These are phyloP conservation scores for Detonula confervacea DNA, from an alignment of 352 stramenopile genomes.

Conservation along the genomic window DNA sequence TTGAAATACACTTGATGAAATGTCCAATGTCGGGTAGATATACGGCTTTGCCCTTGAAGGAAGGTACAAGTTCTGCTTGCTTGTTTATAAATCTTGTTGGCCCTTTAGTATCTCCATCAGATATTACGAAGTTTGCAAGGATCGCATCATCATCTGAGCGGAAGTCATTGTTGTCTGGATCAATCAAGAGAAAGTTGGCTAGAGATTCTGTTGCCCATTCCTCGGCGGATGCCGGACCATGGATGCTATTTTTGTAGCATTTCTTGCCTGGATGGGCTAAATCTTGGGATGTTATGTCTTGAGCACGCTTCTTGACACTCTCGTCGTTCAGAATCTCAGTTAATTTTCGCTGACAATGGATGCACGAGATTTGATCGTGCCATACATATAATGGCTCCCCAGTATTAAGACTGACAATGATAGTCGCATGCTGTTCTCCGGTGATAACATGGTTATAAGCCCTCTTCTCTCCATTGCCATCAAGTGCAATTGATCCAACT, in stretches of 20 bases:
- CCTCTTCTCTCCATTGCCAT: slow-evolving; percentile 12
- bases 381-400: background rate
- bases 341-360: background rate
- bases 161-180: slow-evolving; percentile 20
- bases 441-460: slow-evolving; percentile 12
- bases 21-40: slow-evolving; percentile 37
- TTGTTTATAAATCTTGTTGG: slow-evolving; percentile 8
- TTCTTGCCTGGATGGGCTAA: slow-evolving; percentile 25
- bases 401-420: slow-evolving; percentile 16
- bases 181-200: slow-evolving; percentile 23
- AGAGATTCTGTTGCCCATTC: slow-evolving; percentile 23
- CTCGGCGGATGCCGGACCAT: slow-evolving; percentile 13
- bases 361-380: too few relatives aligned
- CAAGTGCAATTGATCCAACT: background rate
- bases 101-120: slow-evolving; percentile 33
- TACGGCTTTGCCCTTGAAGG: slow-evolving; percentile 1
- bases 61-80: slow-evolving; percentile 17
- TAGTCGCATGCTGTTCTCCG: slow-evolving; percentile 10
- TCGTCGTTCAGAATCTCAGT: slow-evolving; percentile 5
- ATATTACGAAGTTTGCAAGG: slow-evolving; percentile 9
- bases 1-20: slow-evolving; percentile 41
- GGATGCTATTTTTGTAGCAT: slow-evolving; percentile 22
- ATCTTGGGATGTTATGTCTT: slow-evolving; percentile 13
- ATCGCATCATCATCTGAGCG: slow-evolving; percentile 36
- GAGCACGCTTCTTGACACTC: background rate